Conservation (phyloP, 495 filamentous ascomycete species). For the Lophiotrema nucula region DNA sequence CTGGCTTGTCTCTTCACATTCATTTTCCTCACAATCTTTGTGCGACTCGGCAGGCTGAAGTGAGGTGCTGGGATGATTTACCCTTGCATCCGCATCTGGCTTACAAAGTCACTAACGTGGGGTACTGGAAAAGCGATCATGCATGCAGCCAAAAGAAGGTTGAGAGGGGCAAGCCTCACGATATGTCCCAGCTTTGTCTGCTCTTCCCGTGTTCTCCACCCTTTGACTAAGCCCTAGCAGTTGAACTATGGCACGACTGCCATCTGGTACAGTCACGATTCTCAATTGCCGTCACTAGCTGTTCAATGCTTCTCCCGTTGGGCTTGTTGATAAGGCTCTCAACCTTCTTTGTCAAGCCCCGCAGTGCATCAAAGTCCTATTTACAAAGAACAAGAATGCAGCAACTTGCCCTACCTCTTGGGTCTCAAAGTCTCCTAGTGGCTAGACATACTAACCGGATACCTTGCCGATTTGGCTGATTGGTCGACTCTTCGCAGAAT, state of each 20-base stretch:
- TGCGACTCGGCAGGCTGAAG: too few species aligned
- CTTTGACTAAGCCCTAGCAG: slow-evolving; percentile 5
- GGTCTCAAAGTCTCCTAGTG: too few species aligned
- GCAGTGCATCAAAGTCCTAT: neutral
- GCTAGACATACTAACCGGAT: too few species aligned
- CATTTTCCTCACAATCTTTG: too few species aligned
- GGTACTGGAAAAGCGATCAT: slow-evolving; percentile 2
- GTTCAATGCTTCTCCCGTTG: neutral
- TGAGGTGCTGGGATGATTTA: too few species aligned
- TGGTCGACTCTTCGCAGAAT: neutral
- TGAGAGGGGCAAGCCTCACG: neutral
- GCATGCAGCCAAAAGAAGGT: slow-evolving; percentile 7
- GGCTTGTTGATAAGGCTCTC: slow-evolving; percentile 9
- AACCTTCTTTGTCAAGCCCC: slow-evolving; percentile 11
- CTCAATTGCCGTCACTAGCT: neutral
- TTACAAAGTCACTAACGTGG: slow-evolving; percentile 6
- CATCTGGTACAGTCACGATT: neutral
- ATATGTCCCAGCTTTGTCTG: neutral
- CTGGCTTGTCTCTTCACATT: too few species aligned
- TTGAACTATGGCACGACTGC: neutral
- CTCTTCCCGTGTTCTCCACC: too few species aligned
- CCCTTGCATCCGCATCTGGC: slow-evolving; percentile 7
- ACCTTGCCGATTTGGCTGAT: too few species aligned
- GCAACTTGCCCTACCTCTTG: too few species aligned
- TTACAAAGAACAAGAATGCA: neutral